phyloP scores from a whole-genome alignment of 768 basidiomycete genomes.

The Suillus americanus region DNA sequence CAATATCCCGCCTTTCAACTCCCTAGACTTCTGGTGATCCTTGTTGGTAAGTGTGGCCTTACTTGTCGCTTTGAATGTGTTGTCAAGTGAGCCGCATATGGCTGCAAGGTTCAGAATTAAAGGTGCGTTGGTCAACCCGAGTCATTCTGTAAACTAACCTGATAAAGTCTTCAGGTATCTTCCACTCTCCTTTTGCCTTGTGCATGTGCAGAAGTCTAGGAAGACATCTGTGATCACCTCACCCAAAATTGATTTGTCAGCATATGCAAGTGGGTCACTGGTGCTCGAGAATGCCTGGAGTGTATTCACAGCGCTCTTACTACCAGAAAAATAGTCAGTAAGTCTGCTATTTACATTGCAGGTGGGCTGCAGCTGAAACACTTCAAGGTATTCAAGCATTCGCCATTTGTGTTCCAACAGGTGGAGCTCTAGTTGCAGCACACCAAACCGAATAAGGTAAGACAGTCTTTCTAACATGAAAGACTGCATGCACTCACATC shows the following conservation, averaged over 20 bases:
- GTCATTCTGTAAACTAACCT: too few species aligned
- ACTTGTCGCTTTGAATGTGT: constrained; percentile 17
- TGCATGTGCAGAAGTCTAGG: constrained; percentile 12
- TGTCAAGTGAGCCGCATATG: constrained; percentile 12
- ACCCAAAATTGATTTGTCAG: constrained; percentile 12
- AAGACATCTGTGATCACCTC: constrained; percentile 23
- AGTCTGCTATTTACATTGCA: neutral
- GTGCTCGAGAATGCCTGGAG: neutral
- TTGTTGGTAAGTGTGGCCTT: constrained; percentile 12
- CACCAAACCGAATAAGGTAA: too few species aligned
- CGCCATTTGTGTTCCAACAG: constrained; percentile 11
- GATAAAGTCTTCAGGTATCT: constrained; percentile 4
- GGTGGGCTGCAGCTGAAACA: neutral
- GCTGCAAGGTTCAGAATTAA: too few species aligned
- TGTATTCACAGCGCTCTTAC: neutral
- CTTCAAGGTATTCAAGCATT: constrained; percentile 16
- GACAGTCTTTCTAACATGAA: too few species aligned
- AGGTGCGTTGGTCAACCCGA: too few species aligned
- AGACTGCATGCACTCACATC: constrained; percentile 13
- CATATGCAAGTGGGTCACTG: constrained; percentile 2
- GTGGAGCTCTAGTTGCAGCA: constrained; percentile 21
- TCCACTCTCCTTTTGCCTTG: neutral
- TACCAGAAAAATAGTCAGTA: neutral
- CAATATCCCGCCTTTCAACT: constrained; percentile 15
- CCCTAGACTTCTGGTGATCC: neutral